Base-by-base conservation (phyloP, 2,329 filamentous ascomycete genomes). In the Calonectria pseudoreteaudii region DNA sequence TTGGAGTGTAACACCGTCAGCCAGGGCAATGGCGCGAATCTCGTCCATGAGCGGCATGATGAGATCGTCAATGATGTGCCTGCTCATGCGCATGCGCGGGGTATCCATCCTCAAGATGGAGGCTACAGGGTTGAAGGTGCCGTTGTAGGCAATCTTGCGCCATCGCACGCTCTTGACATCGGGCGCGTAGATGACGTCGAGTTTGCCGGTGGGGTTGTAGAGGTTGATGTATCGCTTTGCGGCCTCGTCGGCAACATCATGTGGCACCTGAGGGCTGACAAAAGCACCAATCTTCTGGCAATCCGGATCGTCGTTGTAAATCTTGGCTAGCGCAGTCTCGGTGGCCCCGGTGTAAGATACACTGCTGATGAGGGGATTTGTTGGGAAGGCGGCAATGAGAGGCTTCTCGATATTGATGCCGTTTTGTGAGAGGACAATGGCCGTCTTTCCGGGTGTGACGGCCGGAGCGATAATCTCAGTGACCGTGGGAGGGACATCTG, bases 371-470 rank as follows among this genome's bases (percentile, higher is more conserved):
- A 91, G 77, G 0, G 87, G 80, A 72, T 90, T 92, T 4, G 79
- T 72, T 0, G 90, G 90, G 77, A 91, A 91, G 0, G 82, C 81
- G 1, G 79, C 70, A 23, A 89, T 79, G 26, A 92, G 79, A 0
- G 90, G 89, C 52, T 85, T 87, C 75, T 93, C 90, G 74, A 93
- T 92, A 77, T 92, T 91, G n/a, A 93, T 82, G 0, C 91, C 91
- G 77, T 93, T 93, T 74, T 93, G 91, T 5, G 91, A 83, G 10
- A 93, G 85, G 0, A 92, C 84, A 58, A 93, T 88, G 34, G 85
- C 85, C 0, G 90, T 91, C 30, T 87, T 83, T 2, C 84, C 85
- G 0, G 86, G 85, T 0, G 87, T 89, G 0, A 93, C 82, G 2
- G 89, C 90, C 0, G 89, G 88, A 0, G 80, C 78, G 30, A 92